phyloP scores from a whole-genome alignment of 192 early-diverging fungal species.

The Chytriomyces confervae region DNA sequence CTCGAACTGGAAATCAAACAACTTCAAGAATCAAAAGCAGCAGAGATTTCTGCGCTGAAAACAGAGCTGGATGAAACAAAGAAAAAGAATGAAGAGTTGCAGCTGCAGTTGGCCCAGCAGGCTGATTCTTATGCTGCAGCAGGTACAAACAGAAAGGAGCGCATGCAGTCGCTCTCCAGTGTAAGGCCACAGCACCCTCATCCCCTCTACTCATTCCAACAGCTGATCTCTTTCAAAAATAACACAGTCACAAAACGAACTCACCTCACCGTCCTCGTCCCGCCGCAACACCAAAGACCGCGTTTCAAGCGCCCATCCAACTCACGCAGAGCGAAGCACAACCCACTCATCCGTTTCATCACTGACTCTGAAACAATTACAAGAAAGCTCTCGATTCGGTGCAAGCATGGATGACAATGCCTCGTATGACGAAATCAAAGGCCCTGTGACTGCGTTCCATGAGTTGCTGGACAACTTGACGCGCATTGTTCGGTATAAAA shows the following conservation, averaged over 20 bases:
- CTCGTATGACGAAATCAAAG: background rate
- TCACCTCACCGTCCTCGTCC: too few species aligned
- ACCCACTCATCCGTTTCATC: background rate
- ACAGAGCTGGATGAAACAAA: background rate
- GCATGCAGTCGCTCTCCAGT: too few species aligned
- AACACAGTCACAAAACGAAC: too few species aligned
- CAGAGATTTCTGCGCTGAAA: background rate
- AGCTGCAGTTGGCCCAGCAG: background rate
- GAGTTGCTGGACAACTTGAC: background rate
- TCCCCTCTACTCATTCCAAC: too few species aligned
- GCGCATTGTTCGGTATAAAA: background rate
- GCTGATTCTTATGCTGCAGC: background rate
- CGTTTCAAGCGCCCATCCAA: too few species aligned
- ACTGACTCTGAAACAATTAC: background rate
- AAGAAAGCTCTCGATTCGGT: background rate
- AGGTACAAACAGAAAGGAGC: background rate
- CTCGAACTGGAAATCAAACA: too few species aligned
- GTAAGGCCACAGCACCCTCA: too few species aligned
- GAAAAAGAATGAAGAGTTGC: background rate
- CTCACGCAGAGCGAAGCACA: background rate
- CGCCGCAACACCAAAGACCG: too few species aligned
- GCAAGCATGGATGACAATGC: background rate
- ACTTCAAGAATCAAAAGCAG: background rate
- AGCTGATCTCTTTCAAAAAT: too few species aligned
- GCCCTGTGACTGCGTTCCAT: background rate